phyloP scores from a whole-genome alignment of 2,329 filamentous ascomycete genomes.

The Aspergillus fructus region DNA sequence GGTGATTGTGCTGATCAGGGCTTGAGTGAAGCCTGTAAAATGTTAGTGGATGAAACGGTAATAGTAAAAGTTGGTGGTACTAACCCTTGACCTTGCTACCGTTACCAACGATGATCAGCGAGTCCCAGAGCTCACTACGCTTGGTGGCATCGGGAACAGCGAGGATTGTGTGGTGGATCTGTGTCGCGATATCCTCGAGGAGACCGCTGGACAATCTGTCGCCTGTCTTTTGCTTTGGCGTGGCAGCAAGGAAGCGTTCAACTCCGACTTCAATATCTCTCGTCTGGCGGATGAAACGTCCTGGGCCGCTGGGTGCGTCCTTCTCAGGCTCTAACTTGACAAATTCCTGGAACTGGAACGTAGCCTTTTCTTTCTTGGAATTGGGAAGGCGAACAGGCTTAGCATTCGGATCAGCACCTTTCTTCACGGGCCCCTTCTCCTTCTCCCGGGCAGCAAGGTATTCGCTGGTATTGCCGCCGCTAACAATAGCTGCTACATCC shows the following conservation, averaged over 20 bases:
- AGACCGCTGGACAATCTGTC: conserved; percentile 57
- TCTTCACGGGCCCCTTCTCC: conserved; percentile 59
- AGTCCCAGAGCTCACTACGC: conserved; percentile 86
- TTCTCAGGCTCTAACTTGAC: conserved; percentile 55
- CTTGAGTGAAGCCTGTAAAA: conserved; percentile 74
- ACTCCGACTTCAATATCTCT: conserved; percentile 62
- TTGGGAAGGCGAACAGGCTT: conserved; percentile 58
- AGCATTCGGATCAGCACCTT: conserved; percentile 47
- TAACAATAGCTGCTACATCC: conserved; percentile 65
- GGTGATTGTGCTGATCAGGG: conserved; percentile 75
- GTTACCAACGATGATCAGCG: conserved; percentile 86
- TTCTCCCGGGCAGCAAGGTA: conserved; percentile 63
- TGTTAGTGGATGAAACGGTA: background rate
- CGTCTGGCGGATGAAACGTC: conserved; percentile 53
- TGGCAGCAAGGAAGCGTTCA: conserved; percentile 62
- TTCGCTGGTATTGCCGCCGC: conserved; percentile 62
- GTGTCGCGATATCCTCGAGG: conserved; percentile 78
- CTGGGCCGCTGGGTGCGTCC: conserved; percentile 46
- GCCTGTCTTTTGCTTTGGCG: conserved; percentile 34
- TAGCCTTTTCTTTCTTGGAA: conserved; percentile 57
- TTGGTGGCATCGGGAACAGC: conserved; percentile 81
- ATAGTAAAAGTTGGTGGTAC: conserved; percentile 8
- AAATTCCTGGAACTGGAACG: conserved; percentile 63
- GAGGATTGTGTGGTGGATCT: conserved; percentile 80
- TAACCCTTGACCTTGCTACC: conserved; percentile 66